Percentiles rank a stretch among this genome's conserved stretches.
These are phyloP conservation scores for Lentinus tigrinus DNA, from an alignment of 768 basidiomycete genomes.

Conservation along the genomic window DNA sequence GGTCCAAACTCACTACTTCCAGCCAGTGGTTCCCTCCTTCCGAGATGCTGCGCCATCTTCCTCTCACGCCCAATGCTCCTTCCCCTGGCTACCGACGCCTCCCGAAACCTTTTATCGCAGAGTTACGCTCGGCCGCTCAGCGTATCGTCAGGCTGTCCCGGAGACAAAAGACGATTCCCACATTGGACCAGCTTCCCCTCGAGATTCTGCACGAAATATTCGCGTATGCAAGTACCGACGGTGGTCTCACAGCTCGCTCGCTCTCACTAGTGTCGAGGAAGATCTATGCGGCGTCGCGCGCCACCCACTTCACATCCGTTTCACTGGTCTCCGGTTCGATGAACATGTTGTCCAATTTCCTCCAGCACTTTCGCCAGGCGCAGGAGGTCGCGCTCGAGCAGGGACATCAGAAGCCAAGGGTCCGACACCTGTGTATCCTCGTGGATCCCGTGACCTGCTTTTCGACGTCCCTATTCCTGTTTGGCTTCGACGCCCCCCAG, in stretches of 20 bases:
- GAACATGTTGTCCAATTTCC: neutral
- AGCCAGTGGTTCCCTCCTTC: no score
- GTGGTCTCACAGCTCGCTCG: conserved; percentile 7
- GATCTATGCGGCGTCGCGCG: neutral
- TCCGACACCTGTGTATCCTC: neutral
- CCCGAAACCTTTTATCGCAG: no score
- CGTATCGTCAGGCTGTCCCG: no score
- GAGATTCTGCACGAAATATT: conserved; percentile 4
- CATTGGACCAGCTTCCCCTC: neutral
- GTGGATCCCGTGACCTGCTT: neutral
- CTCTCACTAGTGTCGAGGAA: conserved; percentile 1
- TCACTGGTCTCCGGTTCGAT: neutral
- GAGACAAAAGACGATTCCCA: no score
- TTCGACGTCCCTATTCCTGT: neutral
- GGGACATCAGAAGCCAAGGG: neutral
- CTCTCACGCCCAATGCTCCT: no score
- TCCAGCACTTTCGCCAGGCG: neutral
- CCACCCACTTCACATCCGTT: neutral
- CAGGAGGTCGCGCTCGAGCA: neutral
- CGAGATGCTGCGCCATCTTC: no score
- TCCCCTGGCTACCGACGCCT: no score
- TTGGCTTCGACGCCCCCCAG: neutral
- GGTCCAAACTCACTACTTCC: no score
- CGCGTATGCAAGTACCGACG: conserved; percentile 3
- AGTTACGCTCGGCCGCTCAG: no score